Percentiles rank a stretch among this genome's conserved stretches.
Evolutionary conservation across 2,329 filamentous ascomycete species (phyloP).

Genomic region (Botrytis sinoallii): DNA sequence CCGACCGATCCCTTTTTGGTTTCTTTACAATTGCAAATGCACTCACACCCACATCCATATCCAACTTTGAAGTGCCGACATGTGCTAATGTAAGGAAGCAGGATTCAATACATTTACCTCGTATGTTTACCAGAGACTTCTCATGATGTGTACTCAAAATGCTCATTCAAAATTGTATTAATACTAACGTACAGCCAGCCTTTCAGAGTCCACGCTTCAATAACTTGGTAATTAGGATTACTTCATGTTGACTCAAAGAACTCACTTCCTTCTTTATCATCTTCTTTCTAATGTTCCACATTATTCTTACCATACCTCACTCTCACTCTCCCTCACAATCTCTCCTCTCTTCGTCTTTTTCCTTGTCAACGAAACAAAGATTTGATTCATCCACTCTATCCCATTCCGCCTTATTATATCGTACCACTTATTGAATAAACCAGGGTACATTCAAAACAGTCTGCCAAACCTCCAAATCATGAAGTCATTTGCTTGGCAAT

Average conservation of each 20-base stretch:
- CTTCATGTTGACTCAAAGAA: neutral
- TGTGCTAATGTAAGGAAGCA: neutral
- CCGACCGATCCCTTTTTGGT: neutral
- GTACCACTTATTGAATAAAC: neutral
- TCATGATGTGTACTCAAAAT: neutral
- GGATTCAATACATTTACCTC: neutral
- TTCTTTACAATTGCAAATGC: neutral
- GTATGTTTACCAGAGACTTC: neutral
- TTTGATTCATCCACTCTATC: neutral
- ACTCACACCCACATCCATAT: neutral
- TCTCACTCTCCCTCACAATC: no score
- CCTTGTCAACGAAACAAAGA: neutral
- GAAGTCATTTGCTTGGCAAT: neutral
- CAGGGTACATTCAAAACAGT: neutral
- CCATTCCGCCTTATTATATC: neutral
- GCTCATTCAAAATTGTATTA: neutral
- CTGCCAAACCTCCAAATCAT: neutral
- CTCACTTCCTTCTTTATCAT: neutral
- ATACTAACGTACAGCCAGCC: neutral
- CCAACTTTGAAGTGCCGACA: neutral
- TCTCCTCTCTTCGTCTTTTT: neutral
- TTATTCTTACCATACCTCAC: no score
- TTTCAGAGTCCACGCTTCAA: neutral
- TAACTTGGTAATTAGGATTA: neutral
- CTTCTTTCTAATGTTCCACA: neutral